Evolutionary conservation across 2,329 filamentous ascomycete genomes (phyloP).

Genomic region (Periconia macrospinosa): DNA sequence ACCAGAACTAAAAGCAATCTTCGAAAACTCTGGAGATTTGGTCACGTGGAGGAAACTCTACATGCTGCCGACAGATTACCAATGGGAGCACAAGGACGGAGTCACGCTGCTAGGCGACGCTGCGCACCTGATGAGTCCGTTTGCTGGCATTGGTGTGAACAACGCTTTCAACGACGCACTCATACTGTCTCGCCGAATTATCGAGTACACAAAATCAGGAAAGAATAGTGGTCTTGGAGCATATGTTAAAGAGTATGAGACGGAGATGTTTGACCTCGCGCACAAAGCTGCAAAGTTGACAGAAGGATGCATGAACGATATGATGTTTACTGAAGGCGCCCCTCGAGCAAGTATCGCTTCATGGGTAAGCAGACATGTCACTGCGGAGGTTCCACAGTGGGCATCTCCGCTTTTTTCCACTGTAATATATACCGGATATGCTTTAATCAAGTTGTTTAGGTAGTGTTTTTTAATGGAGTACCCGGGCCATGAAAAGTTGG

Average conservation of each 20-base stretch:
- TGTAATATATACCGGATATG: slow-evolving; percentile 18
- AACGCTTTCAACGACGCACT: slow-evolving; percentile 41
- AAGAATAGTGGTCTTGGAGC: slow-evolving; percentile 22
- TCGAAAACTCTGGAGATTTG: slow-evolving; percentile 24
- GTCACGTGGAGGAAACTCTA: slow-evolving; percentile 34
- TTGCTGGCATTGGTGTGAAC: slow-evolving; percentile 44
- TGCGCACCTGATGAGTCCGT: slow-evolving; percentile 45
- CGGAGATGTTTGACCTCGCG: slow-evolving; percentile 42
- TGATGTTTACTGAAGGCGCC: slow-evolving; percentile 53
- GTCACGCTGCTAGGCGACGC: slow-evolving; percentile 47
- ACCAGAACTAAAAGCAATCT: slow-evolving; percentile 25
- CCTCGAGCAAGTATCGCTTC: slow-evolving; percentile 49
- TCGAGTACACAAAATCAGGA: slow-evolving; percentile 18
- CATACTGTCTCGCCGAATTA: slow-evolving; percentile 37
- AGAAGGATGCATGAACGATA: slow-evolving; percentile 51
- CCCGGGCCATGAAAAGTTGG: too few relatives aligned
- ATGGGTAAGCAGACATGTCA: slow-evolving; percentile 23
- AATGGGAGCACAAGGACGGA: slow-evolving; percentile 40
- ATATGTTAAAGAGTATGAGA: slow-evolving; percentile 36
- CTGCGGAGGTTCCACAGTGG: slow-evolving; percentile 17
- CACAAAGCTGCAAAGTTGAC: slow-evolving; percentile 38
- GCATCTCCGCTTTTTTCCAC: slow-evolving; percentile 14
- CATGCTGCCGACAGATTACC: slow-evolving; percentile 45
- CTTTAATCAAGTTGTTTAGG: slow-evolving; percentile 9
- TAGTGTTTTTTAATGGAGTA: background rate